Evolutionary conservation across 306 rosid species (phyloP), one percentile per base, ranked within the genome.

Genomic region (Benincasa hispida): DNA sequence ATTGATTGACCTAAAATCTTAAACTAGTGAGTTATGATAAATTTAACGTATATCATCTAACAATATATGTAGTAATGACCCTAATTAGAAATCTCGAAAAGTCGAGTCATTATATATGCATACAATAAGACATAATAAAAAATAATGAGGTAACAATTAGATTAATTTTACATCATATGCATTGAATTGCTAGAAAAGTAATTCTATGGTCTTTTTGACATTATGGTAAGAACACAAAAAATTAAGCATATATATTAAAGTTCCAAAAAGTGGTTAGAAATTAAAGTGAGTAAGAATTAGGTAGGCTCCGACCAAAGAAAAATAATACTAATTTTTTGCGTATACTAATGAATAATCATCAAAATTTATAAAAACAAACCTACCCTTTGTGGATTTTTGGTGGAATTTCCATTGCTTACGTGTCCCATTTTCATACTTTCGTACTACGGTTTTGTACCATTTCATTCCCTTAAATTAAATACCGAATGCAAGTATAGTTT

Each of bases 261-360:
- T 67, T 67, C 1, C 9, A 37, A 35, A 47, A 73, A 78, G 81
- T 77, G 25, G 83, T 85, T 82, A 76, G 61, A 27, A 18, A 63
- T 18, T 63, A 62, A 53, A 69, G 63, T 41, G 82, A 24, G 39
- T 51, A 42, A 39, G 78, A 61, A 42, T 19, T 74, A 48, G 51
- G 66, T 59, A 34, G 73, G 79, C 22, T 45, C 79, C 76, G 75
- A 76, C 32, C 51, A 45, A 61, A 54, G 79, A 45, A 25, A 24
- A 51, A 27, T 9, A 78, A 22, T 74, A 42, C n/a, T 42, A 68
- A 13, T 15, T 61, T 76, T 45, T 78, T 63, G 78, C 85, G 79
- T 83, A 61, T 78, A 42, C 56, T 3, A 76, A 74, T 19, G 70
- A 70, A 62, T 76, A 37, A 74, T 54, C 21, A 56, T 53, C 77